Evolutionary conservation across 2,329 filamentous ascomycete species (phyloP).

Genomic region (Fusarium lyarnte): DNA sequence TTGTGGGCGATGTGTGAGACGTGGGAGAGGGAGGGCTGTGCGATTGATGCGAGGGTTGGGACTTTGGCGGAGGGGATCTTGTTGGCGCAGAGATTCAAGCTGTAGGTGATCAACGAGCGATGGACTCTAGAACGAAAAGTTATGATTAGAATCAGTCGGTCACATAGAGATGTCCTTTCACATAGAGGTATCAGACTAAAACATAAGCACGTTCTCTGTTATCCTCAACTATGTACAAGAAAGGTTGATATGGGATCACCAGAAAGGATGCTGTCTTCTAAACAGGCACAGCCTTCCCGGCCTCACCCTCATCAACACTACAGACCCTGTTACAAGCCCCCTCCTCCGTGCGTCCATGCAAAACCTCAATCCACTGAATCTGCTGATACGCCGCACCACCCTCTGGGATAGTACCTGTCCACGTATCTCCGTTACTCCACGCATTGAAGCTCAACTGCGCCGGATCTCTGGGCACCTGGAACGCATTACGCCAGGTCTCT

Average conservation of each 20-base stretch:
- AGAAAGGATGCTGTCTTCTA: not conserved
- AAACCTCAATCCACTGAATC: conserved; percentile 69
- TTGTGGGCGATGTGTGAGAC: conserved; percentile 74
- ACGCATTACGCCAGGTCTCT: conserved; percentile 59
- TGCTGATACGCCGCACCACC: conserved; percentile 62
- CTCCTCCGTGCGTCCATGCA: conserved; percentile 54
- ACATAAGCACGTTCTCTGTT: not conserved
- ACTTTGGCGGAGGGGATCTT: conserved; percentile 83
- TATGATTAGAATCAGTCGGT: not conserved
- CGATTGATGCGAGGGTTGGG: conserved; percentile 81
- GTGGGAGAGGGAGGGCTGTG: conserved; percentile 76
- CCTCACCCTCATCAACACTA: conserved; percentile 44
- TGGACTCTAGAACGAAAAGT: not conserved
- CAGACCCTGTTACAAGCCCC: conserved; percentile 32
- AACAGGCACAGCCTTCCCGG: conserved; percentile 52
- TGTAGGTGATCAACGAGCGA: conserved; percentile 41
- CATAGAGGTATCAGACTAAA: no score
- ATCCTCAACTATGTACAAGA: not conserved
- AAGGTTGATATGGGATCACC: not conserved
- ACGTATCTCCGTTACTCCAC: conserved; percentile 67
- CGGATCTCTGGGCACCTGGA: conserved; percentile 63
- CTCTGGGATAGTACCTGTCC: conserved; percentile 65
- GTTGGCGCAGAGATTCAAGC: conserved; percentile 67
- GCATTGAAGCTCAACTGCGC: conserved; percentile 64
- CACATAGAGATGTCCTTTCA: no score